Evolutionary conservation across 2,329 filamentous ascomycete species (phyloP).

Genomic region (Dryadomyces sulphureus): DNA sequence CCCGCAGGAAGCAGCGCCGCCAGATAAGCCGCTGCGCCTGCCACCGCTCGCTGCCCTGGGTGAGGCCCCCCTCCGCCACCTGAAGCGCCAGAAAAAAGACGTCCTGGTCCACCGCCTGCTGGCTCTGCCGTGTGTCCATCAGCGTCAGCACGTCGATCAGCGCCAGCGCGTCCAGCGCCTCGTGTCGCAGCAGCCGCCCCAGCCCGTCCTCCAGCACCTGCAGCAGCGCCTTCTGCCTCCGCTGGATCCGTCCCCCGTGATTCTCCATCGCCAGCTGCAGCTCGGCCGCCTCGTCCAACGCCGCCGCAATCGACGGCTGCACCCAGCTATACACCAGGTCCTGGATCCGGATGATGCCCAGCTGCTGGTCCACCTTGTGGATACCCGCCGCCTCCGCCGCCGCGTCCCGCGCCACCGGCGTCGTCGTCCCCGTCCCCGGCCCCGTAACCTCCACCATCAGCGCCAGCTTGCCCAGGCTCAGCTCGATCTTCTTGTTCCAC

Average conservation of each 20-base stretch:
- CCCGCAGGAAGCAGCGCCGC: slow-evolving; percentile 71
- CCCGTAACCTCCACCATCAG: slow-evolving; percentile 44
- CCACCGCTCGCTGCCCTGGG: slow-evolving; percentile 36
- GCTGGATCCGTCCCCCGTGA: slow-evolving; percentile 39
- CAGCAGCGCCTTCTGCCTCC: slow-evolving; percentile 50
- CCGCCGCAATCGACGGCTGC: slow-evolving; percentile 48
- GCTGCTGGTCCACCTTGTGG: slow-evolving; percentile 42
- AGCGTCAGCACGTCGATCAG: slow-evolving; percentile 66
- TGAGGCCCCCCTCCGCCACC: slow-evolving; percentile 39
- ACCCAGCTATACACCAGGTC: slow-evolving; percentile 62
- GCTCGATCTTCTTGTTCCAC: slow-evolving; percentile 87
- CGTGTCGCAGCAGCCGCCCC: slow-evolving; percentile 53
- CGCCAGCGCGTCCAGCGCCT: slow-evolving; percentile 62
- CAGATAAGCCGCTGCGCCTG: slow-evolving; percentile 56
- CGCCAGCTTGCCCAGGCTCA: slow-evolving; percentile 76
- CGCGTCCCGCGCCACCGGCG: not conserved
- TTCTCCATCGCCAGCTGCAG: slow-evolving; percentile 60
- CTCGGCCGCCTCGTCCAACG: slow-evolving; percentile 68
- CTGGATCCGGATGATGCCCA: slow-evolving; percentile 64
- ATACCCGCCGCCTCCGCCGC: not conserved
- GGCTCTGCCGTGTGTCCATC: slow-evolving; percentile 45
- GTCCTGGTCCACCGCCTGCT: slow-evolving; percentile 38
- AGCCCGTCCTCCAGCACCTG: slow-evolving; percentile 59
- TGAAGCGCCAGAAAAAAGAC: slow-evolving; percentile 66
- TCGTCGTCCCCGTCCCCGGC: not conserved